Base-by-base conservation (phyloP, 192 early-diverging fungal species). In the Coemansia sp. region DNA sequence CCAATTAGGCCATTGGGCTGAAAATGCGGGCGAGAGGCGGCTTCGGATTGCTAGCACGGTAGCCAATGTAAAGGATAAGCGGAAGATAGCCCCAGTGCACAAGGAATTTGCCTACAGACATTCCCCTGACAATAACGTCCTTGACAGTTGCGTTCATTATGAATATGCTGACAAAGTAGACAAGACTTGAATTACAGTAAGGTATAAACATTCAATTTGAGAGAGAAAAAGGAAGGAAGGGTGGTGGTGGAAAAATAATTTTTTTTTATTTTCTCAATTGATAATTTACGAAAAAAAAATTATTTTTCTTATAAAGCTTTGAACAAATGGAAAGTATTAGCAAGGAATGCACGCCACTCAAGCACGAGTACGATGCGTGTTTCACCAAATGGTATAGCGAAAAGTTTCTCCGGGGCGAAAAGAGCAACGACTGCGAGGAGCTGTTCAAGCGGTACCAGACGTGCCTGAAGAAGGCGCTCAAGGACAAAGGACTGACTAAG, bases 331-430 rank as follows among this genome's bases (percentile, higher is more conserved):
- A 83, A 16, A 83, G 80, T 53, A 72, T 83, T 58, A 89, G 90
- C 46, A 70, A 78, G 61, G 83, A 93, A 64, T 93, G 93, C 70
- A 92, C 90, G 23, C 81, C 87, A 44, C 81, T 93, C 36, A 95
- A 93, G 85, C 86, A 91, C 69, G 84, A 92, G 67, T 98, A 96
- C 67, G 94, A 98, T 45, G 78, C 72, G 30, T 98, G 96, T 72
- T 98, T 98, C 71, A 95, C 95, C 72, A 90, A 90, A 64, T 98
- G 96, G 96, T 98, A 98, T 75, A 89, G 93, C 45, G 93, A 95
- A 74, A 92, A 93, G 79, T 95, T 95, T 66, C 77, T 98, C n/a
- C 91, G 93, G 62, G 95, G 96, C 35, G 88, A 92, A 48, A 86
- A 85, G 15, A 83, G 86, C 2, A 86, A 88, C 23, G 90, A 91